Conservation (phyloP, 1,284 basidiomycete genomes). For the Trichosporon asahii region DNA sequence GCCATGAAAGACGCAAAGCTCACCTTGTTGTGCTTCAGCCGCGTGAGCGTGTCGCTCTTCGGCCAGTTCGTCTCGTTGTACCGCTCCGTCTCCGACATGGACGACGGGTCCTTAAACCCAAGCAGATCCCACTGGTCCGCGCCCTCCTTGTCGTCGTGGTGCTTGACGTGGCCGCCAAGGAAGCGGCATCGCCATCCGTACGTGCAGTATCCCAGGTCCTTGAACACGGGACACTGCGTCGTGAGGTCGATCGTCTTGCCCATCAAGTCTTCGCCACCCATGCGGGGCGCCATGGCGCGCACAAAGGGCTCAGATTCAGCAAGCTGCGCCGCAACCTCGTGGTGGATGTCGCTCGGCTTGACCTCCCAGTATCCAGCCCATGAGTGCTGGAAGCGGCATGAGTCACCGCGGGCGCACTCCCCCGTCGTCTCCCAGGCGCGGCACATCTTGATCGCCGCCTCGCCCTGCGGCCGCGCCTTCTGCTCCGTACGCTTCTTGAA, state of each 20-base stretch:
- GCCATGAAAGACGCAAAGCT: constrained; percentile 16
- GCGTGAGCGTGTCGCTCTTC: constrained; percentile 58
- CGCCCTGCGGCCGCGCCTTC: constrained; percentile 64
- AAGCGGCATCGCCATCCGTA: constrained; percentile 89
- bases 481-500: constrained; percentile 71
- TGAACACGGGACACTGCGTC: constrained; percentile 66
- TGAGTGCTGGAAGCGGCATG: constrained; percentile 77
- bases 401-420: constrained; percentile 23
- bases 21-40: constrained; percentile 66
- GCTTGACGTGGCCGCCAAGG: constrained; percentile 67
- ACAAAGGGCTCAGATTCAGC: constrained; percentile 52
- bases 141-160: constrained; percentile 15
- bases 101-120: constrained; percentile 24
- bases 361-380: constrained; percentile 68
- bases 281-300: constrained; percentile 14
- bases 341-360: constrained; percentile 70
- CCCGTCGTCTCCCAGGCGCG: constrained; percentile 41
- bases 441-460: constrained; percentile 42
- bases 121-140: constrained; percentile 49
- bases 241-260: constrained; percentile 35
- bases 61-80: constrained; percentile 76
- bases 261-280: constrained; percentile 33
- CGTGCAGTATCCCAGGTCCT: constrained; percentile 73
- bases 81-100: constrained; percentile 4
- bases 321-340: constrained; percentile 56